Evolutionary conservation across 1,139 yeast species (phyloP), one percentile per base, ranked within the genome.

Genomic region (Candida buenavistaensis): DNA sequence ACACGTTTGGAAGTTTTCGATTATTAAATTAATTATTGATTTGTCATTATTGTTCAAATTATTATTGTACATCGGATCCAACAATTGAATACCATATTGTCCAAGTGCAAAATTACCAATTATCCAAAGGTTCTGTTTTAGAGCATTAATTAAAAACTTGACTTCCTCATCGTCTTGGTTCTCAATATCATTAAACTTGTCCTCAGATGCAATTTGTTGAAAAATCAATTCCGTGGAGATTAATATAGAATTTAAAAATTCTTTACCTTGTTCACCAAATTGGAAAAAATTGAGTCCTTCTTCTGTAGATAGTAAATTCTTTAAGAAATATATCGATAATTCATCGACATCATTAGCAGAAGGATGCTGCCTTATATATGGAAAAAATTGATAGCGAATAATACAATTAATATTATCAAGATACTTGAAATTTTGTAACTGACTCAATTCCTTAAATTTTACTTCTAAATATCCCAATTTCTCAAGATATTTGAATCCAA

Each of bases 51-150:
- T 75, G n/a, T 28, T 45, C 28, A 77, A 63, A 8, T 72, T 74
- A 21, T 42, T 40, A 34, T 43, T 53, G 45, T 60, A 59, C 39
- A 78, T 64, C 13, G 82, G 73, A 48, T 83, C 88, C 30, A 88
- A 57, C 26, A 87, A 65, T 28, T 78, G 76, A 20, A 83, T 78
- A 0, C 96, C 96, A 37, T 70, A 64, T 20, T 68, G 68, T 1
- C 84, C 76, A 7, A 89, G 76, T 2, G 90, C 89, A 26, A 89
- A 80, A 48, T 82, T 82, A 0, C 97, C 97, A 28, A 87, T 69
- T 3, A 95, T 83, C 97, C 97, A 92, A 31, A 90, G 53, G 32
- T 84, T 78, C 11, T 90, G 88, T 51, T 86, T 87, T 17, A 89
- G 22, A 19, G 33, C 17, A 28, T 38, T 33, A 3, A 45, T 19